Evolutionary conservation across 805 yeast species (phyloP), one percentile per base, ranked within the genome.

Genomic region (Candida berthetii): DNA sequence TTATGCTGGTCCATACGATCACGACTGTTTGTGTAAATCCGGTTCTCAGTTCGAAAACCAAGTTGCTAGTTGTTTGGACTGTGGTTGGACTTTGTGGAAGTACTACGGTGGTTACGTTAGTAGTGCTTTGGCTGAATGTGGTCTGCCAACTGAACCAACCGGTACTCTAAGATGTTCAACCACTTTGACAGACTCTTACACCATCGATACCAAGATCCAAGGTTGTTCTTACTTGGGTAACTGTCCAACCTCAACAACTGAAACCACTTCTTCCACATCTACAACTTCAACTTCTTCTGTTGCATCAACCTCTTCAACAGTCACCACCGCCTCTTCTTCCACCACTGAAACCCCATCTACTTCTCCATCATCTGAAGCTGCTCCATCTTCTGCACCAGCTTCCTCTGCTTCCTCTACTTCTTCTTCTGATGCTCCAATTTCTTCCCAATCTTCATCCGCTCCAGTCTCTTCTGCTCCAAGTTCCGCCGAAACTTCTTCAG

Each of bases 71-170:
- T 60, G 65, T 50, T 44, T 60, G 22, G 60, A 53, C 34, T 60
- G 65, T 50, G 65, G 64, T 36, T 60, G 63, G 64, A 60, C 63
- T 48, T 41, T 60, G 29, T 60, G 57, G 58, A 36, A 47, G 13
- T 54, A 58, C 43, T 60, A 60, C 42, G 53, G 50, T n/a, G 13
- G 35, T 0, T 57, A 41, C 47, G 46, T 61, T 31, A 38, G 48
- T 3, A 40, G 45, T 15, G 52, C 62, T 4, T 44, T 58, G 38
- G 47, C 42, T 15, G 52, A 36, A 13, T 59, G 62, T 46, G 14
- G 24, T 11, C 9, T 38, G 50, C n/a, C 13, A 27, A 45, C 56
- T 27, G 41, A 47, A 13, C 62, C 63, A 45, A 58, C 63, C 28
- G 64, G 62, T 39, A 52, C 61, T 13, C 19, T 36, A 4, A 55